Conservation (phyloP, 208 protist genomes). For the Phytomonas francai region DNA sequence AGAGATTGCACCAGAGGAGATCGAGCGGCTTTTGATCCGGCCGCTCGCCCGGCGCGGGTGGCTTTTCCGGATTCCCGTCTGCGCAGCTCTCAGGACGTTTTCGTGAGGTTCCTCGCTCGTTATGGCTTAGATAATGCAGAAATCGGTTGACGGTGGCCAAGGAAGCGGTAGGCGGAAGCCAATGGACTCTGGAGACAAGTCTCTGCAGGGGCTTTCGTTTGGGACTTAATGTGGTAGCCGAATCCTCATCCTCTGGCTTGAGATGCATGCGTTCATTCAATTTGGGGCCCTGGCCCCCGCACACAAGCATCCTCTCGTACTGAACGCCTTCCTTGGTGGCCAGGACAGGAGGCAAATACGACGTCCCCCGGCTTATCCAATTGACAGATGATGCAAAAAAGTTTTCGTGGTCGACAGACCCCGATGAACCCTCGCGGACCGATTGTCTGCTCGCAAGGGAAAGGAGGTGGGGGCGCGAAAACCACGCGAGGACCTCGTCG, state of each 20-base stretch:
- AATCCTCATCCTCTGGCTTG: not conserved
- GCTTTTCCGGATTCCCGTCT: not conserved
- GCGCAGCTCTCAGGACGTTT: not conserved
- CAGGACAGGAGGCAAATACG: not conserved
- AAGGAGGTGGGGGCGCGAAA: conserved; percentile 44
- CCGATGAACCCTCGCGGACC: not conserved
- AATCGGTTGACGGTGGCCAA: not conserved
- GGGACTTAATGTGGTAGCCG: not conserved
- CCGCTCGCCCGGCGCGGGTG: not conserved
- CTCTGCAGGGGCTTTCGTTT: not conserved
- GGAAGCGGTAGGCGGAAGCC: not conserved
- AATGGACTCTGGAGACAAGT: not conserved
- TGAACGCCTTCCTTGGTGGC: not conserved
- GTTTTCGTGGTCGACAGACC: not conserved
- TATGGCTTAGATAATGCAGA: not conserved
- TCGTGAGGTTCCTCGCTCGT: not conserved
- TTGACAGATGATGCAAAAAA: not conserved
- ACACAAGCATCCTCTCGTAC: not conserved
- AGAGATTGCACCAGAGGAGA: not conserved
- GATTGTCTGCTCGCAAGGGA: conserved; percentile 14
- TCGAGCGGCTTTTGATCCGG: not conserved
- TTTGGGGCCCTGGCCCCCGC: not conserved
- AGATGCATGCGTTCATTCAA: not conserved
- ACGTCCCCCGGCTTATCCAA: not conserved
- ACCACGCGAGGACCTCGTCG: conserved; percentile 38